Evolutionary conservation across 805 yeast species (phyloP).

Genomic region (Kurtzmaniella cleridarum): DNA sequence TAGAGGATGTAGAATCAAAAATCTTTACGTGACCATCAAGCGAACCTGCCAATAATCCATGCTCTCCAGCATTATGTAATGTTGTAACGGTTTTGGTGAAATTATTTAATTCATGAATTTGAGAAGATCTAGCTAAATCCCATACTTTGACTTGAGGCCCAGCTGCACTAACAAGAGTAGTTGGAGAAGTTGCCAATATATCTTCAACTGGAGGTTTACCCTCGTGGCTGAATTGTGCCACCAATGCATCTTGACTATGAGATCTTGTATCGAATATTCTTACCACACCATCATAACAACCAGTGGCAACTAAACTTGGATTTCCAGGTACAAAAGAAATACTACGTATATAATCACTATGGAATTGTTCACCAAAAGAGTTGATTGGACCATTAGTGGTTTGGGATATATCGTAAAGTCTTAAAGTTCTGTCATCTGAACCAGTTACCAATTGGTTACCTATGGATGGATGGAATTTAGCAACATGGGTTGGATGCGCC

Average conservation of each 20-base stretch:
- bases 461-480: conserved; percentile 79
- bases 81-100: conserved; percentile 94
- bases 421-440: conserved; percentile 82
- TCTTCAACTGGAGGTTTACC: conserved; percentile 73
- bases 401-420: conserved; percentile 83
- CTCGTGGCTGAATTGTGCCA: conserved; percentile 62
- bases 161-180: conserved; percentile 75
- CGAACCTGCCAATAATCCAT: conserved; percentile 88
- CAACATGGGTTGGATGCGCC: conserved; percentile 85
- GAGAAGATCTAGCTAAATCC: conserved; percentile 79
- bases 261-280: conserved; percentile 79
- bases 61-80: conserved; percentile 63
- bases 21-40: conserved; percentile 97
- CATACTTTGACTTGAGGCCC: conserved; percentile 82
- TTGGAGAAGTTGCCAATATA: conserved; percentile 65
- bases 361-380: conserved; percentile 56
- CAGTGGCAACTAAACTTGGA: conserved; percentile 79
- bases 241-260: conserved; percentile 39
- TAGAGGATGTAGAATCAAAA: conserved; percentile 65
- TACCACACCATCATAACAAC: conserved; percentile 87
- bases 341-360: conserved; percentile 83
- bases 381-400: conserved; percentile 63
- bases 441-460: conserved; percentile 78
- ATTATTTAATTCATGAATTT: conserved; percentile 69
- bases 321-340: conserved; percentile 72